Conservation (phyloP, 306 rosid species). For the Lablab purpureus region DNA sequence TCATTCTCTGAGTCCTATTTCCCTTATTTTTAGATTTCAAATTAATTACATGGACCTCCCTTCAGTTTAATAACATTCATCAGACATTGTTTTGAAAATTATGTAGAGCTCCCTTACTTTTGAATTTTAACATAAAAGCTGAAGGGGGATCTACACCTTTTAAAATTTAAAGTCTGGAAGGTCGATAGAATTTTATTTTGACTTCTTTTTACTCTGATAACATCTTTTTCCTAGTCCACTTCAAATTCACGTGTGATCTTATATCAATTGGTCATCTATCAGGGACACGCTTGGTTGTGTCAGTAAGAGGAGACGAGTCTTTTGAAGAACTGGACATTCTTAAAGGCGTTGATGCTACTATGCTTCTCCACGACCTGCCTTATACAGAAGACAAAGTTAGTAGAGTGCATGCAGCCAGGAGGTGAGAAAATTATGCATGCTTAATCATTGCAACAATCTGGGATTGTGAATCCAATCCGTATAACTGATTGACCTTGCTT, state of each 20-base stretch:
- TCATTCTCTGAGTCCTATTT: constrained; percentile 3
- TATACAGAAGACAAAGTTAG: constrained; percentile 71
- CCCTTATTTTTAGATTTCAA: constrained; percentile 18
- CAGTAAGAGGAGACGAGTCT: constrained; percentile 89
- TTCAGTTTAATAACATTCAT: constrained; percentile 30
- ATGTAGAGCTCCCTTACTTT: not conserved
- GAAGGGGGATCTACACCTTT: not conserved
- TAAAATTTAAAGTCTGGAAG: constrained; percentile 14
- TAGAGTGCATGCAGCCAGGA: constrained; percentile 95
- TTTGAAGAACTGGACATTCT: constrained; percentile 76
- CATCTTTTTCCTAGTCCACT: constrained; percentile 21
- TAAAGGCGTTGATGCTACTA: constrained; percentile 79
- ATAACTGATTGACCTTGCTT: constrained; percentile 13
- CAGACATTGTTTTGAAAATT: constrained; percentile 21
- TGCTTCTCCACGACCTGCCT: constrained; percentile 91
- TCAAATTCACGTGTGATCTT: constrained; percentile 20
- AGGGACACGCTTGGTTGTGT: constrained; percentile 93
- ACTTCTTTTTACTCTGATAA: constrained; percentile 17
- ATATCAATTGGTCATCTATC: constrained; percentile 38
- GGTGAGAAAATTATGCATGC: constrained; percentile 59
- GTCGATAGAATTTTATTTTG: not conserved
- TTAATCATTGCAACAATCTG: constrained; percentile 37
- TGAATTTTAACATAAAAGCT: constrained; percentile 26
- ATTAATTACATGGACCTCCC: constrained; percentile 26
- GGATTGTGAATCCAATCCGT: constrained; percentile 6